Evolutionary conservation across 2,329 filamentous ascomycete genomes (phyloP), one percentile per base, ranked within the genome.

Genomic region (Akanthomyces dipterigenus): DNA sequence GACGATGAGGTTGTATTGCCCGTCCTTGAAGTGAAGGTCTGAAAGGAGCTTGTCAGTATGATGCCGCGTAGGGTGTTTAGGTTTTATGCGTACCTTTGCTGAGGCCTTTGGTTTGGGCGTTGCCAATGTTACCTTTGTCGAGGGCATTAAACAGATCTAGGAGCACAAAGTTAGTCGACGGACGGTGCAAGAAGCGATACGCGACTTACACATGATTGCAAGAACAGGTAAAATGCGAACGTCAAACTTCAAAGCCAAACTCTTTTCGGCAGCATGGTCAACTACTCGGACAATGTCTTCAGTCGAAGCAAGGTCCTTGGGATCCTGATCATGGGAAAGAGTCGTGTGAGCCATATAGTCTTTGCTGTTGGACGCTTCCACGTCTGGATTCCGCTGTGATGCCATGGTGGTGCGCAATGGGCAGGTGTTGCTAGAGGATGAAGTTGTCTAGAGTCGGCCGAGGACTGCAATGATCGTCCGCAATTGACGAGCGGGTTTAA

Each of bases 1-100:
- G 45, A 92, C 73, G 51, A 90, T 79, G 50, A 86, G 81, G 72
- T 90, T 91, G 76, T 91, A 90, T 71, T 90, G 81, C 67, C 84
- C 80, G 3, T 69, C 62, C 59, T 81, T 80, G 77, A 91, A 83
- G 60, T 81, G 62, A 24, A 78, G 71, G 55, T 77, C 75, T 79
- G 69, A 14, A 77, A 69, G 16, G 16, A 78, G 70, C 12, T 3
- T 6, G 74, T 65, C 51, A 31, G 54, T 0, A 76, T 79, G 65
- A 80, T 72, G n/a, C 76, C 77, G 65, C 80, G 80, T 31, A 76
- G 75, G 26, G 72, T 63, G 53, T 71, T 51, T 8, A n/a, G 18
- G 36, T 14, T 75, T 31, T n/a, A 2, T 67, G 20, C 61, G 9
- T 62, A 71, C 70, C 63, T 56, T 78, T 65, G 65, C 73, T 71